A percentile compares a stretch with the other conserved stretches of the same genome.
Evolutionary conservation across 2,329 filamentous ascomycete species (phyloP).

Genomic region (Parastagonospora avenae): DNA sequence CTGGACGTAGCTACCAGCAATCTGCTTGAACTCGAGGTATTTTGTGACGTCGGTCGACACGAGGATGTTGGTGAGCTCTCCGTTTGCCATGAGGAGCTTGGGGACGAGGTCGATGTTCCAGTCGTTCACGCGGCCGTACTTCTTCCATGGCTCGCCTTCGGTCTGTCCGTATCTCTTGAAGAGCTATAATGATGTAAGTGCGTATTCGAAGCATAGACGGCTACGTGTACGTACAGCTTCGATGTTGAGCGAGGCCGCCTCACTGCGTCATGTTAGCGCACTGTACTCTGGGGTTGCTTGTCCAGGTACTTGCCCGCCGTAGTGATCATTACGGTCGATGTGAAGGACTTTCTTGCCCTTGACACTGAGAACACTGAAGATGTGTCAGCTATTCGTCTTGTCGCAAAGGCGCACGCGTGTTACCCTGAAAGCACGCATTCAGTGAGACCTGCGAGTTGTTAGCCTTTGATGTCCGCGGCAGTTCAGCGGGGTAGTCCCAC

Average conservation of each 20-base stretch:
- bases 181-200: conserved; percentile 65
- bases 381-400: conserved; percentile 16
- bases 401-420: conserved; percentile 12
- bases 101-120: conserved; percentile 99
- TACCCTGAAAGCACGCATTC: conserved; percentile 99
- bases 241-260: conserved; percentile 95
- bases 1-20: conserved; percentile 95
- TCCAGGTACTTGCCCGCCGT: conserved; percentile 79
- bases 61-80: conserved; percentile 97
- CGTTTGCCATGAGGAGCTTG: conserved; percentile 98
- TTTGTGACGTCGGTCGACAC: conserved; percentile 80
- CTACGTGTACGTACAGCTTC: conserved; percentile 67
- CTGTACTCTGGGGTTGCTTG: conserved; percentile 9
- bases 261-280: conserved; percentile 59
- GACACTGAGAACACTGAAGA: conserved; percentile 82
- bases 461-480: conserved; percentile 28
- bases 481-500: conserved; percentile 63
- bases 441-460: conserved; percentile 73
- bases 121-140: conserved; percentile 94
- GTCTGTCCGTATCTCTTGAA: conserved; percentile 97
- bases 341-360: conserved; percentile 99
- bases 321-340: conserved; percentile 98
- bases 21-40: conserved; percentile 63
- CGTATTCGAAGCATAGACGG: conserved; percentile 31
- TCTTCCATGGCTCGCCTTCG: conserved; percentile 90